Conservation (phyloP, 805 yeast genomes). For the baker's yeast (Saccharomyces cerevisiae) region DNA sequence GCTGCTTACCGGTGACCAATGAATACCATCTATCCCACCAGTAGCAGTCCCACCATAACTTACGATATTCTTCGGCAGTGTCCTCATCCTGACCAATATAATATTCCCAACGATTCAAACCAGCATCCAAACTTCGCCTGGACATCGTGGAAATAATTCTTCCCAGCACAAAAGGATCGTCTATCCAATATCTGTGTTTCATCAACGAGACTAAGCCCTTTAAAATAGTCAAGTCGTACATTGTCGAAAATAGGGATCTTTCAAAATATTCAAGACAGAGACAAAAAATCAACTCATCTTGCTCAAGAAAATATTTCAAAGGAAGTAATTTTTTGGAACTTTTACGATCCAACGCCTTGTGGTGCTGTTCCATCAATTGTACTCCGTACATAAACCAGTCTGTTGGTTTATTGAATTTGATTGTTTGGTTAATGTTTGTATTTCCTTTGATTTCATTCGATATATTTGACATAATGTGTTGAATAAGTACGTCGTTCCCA, state of each 20-base stretch:
- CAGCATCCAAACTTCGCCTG: neutral
- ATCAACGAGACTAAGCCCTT: neutral
- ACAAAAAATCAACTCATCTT: neutral
- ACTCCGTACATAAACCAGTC: no score
- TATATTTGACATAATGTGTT: neutral
- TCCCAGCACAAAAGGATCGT: conserved; percentile 2
- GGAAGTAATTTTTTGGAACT: neutral
- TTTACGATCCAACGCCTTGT: neutral
- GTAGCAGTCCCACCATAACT: conserved; percentile 13
- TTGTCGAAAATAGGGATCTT: conserved; percentile 3
- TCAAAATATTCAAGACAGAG: neutral
- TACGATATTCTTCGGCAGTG: conserved; percentile 8
- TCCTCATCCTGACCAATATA: conserved; percentile 7
- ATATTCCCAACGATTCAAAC: conserved; percentile 14
- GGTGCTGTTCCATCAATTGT: no score
- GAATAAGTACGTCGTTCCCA: neutral
- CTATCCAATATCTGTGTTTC: conserved; percentile 1
- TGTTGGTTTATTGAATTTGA: no score
- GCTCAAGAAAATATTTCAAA: neutral
- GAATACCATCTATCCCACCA: conserved; percentile 18
- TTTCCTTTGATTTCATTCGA: neutral
- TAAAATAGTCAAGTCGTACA: neutral
- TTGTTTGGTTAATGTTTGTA: no score
- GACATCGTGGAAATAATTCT: conserved; percentile 1
- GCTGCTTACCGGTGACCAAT: conserved; percentile 8